Percentiles rank a stretch among this genome's conserved stretches.
phyloP scores from a whole-genome alignment of 2,329 filamentous ascomycete species.

The Colletotrichum sublineola region DNA sequence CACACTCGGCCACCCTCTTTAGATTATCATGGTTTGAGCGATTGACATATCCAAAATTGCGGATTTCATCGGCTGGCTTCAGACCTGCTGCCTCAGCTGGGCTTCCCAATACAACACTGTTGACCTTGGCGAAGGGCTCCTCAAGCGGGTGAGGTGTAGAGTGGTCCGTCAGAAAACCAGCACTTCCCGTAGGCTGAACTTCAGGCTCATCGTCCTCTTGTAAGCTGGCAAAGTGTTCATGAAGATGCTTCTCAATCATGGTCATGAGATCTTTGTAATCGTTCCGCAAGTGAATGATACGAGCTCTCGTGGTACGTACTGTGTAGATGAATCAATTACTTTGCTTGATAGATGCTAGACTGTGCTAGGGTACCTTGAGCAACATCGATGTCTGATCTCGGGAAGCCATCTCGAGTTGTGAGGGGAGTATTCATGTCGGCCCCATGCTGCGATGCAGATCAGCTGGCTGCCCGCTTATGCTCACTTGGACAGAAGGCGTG shows the following conservation, averaged over 20 bases:
- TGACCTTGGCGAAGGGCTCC: conserved; percentile 87
- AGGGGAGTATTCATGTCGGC: conserved; percentile 93
- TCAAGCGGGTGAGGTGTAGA: conserved; percentile 53
- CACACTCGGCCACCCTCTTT: conserved; percentile 87
- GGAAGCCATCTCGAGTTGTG: conserved; percentile 90
- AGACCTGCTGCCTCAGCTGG: conserved; percentile 88
- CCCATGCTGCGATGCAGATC: conserved; percentile 74
- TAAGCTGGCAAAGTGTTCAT: conserved; percentile 86
- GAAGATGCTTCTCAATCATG: conserved; percentile 85
- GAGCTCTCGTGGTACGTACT: conserved; percentile 93
- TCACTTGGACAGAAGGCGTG: not conserved
- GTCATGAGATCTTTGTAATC: conserved; percentile 93
- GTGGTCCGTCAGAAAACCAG: not conserved
- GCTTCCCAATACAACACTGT: conserved; percentile 81
- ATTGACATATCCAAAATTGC: conserved; percentile 87
- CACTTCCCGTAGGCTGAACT: not conserved
- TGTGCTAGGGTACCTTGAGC: conserved; percentile 77
- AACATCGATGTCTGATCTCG: conserved; percentile 92
- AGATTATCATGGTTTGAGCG: conserved; percentile 88
- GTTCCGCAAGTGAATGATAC: conserved; percentile 90
- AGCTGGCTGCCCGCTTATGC: conserved; percentile 39
- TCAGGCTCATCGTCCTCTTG: conserved; percentile 62
- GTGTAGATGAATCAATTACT: conserved; percentile 38
- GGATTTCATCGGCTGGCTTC: conserved; percentile 83
- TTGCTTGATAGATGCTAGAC: not conserved